Percentiles rank a stretch among this genome's conserved stretches.
phyloP scores from a whole-genome alignment of 2,329 filamentous ascomycete species.

The Diplodia scrobiculata region DNA sequence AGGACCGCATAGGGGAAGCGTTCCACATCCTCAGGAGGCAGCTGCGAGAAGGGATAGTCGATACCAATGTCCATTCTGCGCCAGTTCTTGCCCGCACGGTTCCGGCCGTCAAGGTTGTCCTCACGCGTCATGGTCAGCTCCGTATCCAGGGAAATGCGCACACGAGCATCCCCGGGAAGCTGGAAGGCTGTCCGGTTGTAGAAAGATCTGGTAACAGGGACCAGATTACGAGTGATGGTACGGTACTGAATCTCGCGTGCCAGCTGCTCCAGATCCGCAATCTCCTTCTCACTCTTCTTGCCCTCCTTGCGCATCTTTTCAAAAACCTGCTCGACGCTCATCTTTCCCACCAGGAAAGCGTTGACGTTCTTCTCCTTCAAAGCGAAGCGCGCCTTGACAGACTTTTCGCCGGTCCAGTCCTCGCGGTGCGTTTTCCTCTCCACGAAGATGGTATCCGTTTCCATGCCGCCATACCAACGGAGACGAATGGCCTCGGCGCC shows the following conservation, averaged over 20 bases:
- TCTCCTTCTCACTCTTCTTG: slow-evolving; percentile 89
- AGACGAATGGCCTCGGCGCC: slow-evolving; percentile 95
- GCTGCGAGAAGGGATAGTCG: slow-evolving; percentile 88
- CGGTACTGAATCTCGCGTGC: slow-evolving; percentile 94
- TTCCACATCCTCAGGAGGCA: slow-evolving; percentile 80
- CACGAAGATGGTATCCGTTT: slow-evolving; percentile 91
- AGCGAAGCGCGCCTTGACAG: slow-evolving; percentile 93
- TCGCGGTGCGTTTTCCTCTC: slow-evolving; percentile 98
- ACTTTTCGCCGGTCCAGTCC: slow-evolving; percentile 99
- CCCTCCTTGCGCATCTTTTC: slow-evolving; percentile 95
- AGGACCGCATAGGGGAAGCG: slow-evolving; percentile 94
- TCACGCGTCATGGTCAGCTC: slow-evolving; percentile 94
- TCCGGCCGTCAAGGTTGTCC: slow-evolving; percentile 83
- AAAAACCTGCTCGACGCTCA: slow-evolving; percentile 86
- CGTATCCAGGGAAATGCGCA: slow-evolving; percentile 94
- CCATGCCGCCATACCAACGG: slow-evolving; percentile 97
- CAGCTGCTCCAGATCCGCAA: slow-evolving; percentile 85
- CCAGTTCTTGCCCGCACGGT: slow-evolving; percentile 85
- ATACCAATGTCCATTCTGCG: slow-evolving; percentile 96
- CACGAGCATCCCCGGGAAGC: slow-evolving; percentile 90
- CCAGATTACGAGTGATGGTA: slow-evolving; percentile 80
- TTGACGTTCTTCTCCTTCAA: slow-evolving; percentile 98
- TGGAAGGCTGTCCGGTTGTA: slow-evolving; percentile 99
- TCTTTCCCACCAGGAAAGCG: slow-evolving; percentile 78
- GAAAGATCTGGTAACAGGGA: slow-evolving; percentile 90